Conservation (phyloP, 345 rosid species). For the Viola odorata region DNA sequence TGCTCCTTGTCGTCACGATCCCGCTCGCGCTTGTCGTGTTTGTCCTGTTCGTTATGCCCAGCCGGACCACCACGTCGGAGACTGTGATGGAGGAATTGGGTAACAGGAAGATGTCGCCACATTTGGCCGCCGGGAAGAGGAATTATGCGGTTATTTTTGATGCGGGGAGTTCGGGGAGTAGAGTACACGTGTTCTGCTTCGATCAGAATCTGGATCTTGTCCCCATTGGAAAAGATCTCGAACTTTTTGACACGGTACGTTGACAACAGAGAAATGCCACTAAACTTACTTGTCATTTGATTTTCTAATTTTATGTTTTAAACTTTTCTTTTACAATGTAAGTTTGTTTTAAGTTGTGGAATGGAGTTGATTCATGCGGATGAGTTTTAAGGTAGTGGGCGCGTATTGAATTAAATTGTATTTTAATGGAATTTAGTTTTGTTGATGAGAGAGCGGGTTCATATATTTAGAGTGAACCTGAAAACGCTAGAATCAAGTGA, state of each 20-base stretch:
- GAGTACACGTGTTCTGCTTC: slow-evolving; percentile 91
- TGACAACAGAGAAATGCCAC: not conserved
- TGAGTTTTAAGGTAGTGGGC: not conserved
- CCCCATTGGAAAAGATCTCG: slow-evolving; percentile 78
- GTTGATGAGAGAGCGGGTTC: too few species aligned
- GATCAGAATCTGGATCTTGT: slow-evolving; percentile 87
- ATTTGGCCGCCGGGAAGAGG: slow-evolving; percentile 26
- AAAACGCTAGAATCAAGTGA: too few species aligned
- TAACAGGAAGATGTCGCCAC: slow-evolving; percentile 46
- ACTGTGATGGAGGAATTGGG: slow-evolving; percentile 36
- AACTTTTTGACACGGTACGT: slow-evolving; percentile 69
- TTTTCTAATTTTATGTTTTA: not conserved
- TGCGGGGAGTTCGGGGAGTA: slow-evolving; percentile 95
- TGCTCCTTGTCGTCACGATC: slow-evolving; percentile 53
- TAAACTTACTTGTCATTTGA: not conserved
- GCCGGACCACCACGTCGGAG: slow-evolving; percentile 32
- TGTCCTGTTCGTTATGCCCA: slow-evolving; percentile 59
- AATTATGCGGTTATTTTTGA: slow-evolving; percentile 78
- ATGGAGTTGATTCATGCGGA: not conserved
- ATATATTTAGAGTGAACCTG: too few species aligned
- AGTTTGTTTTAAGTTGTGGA: not conserved
- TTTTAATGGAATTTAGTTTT: not conserved
- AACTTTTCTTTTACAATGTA: not conserved
- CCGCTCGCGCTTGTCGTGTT: slow-evolving; percentile 57
- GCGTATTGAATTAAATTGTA: not conserved